Conservation (phyloP, 768 basidiomycete genomes). For the Russula sp. region DNA sequence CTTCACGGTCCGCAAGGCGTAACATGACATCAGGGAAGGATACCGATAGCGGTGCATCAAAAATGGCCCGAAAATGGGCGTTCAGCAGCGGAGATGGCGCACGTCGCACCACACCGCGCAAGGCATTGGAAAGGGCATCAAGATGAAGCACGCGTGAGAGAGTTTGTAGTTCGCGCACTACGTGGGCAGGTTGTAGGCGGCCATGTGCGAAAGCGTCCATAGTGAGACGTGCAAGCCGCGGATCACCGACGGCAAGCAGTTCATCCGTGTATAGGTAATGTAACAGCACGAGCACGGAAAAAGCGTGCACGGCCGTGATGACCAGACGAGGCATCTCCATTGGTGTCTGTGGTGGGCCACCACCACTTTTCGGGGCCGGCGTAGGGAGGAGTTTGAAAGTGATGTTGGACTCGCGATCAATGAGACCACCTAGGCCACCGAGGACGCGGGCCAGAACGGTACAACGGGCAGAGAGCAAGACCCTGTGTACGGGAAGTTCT, state of each 20-base stretch:
- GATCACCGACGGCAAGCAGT: conserved; percentile 78
- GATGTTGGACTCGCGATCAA: conserved; percentile 22
- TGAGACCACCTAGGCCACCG: conserved; percentile 23
- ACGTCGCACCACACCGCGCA: conserved; percentile 58
- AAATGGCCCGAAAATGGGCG: conserved; percentile 44
- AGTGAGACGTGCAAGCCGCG: conserved; percentile 45
- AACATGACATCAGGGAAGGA: conserved; percentile 64
- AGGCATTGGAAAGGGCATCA: conserved; percentile 40
- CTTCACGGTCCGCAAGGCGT: conserved; percentile 54
- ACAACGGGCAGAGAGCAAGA: conserved; percentile 58
- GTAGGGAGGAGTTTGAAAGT: conserved; percentile 28
- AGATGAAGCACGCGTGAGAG: conserved; percentile 58
- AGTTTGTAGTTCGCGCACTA: conserved; percentile 56
- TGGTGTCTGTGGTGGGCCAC: conserved; percentile 13
- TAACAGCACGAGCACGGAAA: conserved; percentile 68
- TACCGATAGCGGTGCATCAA: conserved; percentile 27
- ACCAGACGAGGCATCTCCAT: conserved; percentile 28
- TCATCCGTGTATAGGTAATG: conserved; percentile 87
- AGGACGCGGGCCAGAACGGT: conserved; percentile 39
- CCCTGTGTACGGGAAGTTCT: conserved; percentile 54
- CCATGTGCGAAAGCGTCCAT: conserved; percentile 34
- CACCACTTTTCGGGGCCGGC: not conserved
- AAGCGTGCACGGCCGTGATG: conserved; percentile 50
- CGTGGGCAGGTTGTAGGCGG: conserved; percentile 36
- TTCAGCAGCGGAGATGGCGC: conserved; percentile 41